These are phyloP conservation scores for Dioscorea zingiberensis DNA, from an alignment of 106 monocot species.

Conservation along the genomic window DNA sequence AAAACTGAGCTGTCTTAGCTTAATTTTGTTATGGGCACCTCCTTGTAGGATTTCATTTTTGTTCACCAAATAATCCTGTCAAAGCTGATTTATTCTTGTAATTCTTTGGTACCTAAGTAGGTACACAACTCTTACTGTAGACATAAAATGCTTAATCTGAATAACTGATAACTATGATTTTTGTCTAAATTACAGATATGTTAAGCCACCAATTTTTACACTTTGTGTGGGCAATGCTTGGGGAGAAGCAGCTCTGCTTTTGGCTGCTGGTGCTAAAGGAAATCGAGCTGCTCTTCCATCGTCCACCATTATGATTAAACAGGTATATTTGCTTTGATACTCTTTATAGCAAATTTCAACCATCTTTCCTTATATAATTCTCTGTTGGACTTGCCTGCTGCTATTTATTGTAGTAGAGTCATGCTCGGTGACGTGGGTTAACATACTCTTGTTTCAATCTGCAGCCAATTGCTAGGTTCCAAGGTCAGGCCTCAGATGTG, in stretches of 20 bases:
- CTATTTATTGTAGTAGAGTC: neutral
- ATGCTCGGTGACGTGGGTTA: neutral
- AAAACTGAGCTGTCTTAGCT: too few species aligned
- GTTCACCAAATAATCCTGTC: too few species aligned
- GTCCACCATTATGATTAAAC: slow-evolving; percentile 93
- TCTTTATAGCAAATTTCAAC: neutral
- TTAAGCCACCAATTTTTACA: slow-evolving; percentile 84
- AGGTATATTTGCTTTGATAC: slow-evolving; percentile 33
- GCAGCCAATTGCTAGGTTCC: slow-evolving; percentile 90
- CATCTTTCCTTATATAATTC: too few species aligned
- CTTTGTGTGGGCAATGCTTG: slow-evolving; percentile 99
- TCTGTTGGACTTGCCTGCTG: too few species aligned
- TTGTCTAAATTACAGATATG: slow-evolving; percentile 37
- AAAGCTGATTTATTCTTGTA: too few species aligned
- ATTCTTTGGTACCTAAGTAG: too few species aligned
- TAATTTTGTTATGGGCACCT: too few species aligned
- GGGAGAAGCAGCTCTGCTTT: slow-evolving; percentile 93
- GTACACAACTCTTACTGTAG: too few species aligned
- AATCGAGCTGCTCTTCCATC: slow-evolving; percentile 95
- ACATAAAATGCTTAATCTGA: too few species aligned
- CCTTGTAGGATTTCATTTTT: too few species aligned
- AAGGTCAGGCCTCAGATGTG: slow-evolving; percentile 86
- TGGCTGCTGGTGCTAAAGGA: slow-evolving; percentile 90
- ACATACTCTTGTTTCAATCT: slow-evolving; percentile 11
- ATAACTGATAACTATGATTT: too few species aligned